Percentiles rank a stretch among this genome's conserved stretches.
phyloP scores from a whole-genome alignment of 441 rosid species.

The Erodium moschatum region DNA sequence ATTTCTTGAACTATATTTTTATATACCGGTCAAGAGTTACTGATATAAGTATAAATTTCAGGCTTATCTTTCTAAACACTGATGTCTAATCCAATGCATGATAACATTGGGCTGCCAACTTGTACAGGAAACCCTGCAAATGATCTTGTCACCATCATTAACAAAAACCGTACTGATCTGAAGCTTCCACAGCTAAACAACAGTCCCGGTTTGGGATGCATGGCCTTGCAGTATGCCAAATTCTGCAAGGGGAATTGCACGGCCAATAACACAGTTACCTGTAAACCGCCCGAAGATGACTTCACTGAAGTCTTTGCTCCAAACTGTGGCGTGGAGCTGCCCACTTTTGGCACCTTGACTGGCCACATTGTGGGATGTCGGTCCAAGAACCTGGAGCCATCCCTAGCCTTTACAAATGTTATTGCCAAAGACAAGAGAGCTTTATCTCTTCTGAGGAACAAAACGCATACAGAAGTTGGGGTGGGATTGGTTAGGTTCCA shows the following conservation, averaged over 20 bases:
- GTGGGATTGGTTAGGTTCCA: slow-evolving; percentile 57
- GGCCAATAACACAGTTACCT: slow-evolving; percentile 37
- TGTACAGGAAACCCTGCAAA: slow-evolving; percentile 63
- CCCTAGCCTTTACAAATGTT: slow-evolving; percentile 47
- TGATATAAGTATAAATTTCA: too few species aligned
- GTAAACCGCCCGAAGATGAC: slow-evolving; percentile 62
- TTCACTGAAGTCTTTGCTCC: slow-evolving; percentile 75
- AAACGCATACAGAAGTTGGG: slow-evolving; percentile 56
- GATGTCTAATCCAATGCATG: too few species aligned
- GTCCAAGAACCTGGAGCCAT: slow-evolving; percentile 46
- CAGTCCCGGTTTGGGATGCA: slow-evolving; percentile 88
- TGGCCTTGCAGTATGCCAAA: slow-evolving; percentile 68
- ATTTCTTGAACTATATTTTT: too few species aligned
- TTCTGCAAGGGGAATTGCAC: slow-evolving; percentile 66
- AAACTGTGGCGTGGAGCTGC: slow-evolving; percentile 73
- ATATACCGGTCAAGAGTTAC: too few species aligned
- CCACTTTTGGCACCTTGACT: slow-evolving; percentile 57
- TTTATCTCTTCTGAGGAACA: slow-evolving; percentile 46
- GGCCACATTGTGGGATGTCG: slow-evolving; percentile 71
- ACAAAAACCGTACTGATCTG: slow-evolving; percentile 51
- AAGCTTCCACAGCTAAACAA: slow-evolving; percentile 46
- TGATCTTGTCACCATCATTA: slow-evolving; percentile 60
- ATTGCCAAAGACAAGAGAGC: slow-evolving; percentile 45
- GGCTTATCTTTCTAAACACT: too few species aligned
- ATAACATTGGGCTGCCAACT: too few species aligned